Base-by-base conservation (phyloP, 1,284 basidiomycete genomes). In the Prillingera fragicola region DNA sequence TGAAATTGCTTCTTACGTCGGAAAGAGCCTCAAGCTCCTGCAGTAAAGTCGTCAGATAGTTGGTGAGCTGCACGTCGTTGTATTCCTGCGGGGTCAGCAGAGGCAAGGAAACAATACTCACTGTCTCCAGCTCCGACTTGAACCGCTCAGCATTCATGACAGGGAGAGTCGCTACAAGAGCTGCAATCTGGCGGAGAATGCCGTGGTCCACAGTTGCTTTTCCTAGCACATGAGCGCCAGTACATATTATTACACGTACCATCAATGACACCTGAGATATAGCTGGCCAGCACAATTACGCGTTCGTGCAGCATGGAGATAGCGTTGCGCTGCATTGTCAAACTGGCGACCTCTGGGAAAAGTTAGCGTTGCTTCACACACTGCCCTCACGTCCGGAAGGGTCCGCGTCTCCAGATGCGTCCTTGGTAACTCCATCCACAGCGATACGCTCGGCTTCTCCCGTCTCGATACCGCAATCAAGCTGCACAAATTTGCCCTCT, bases 401-500 rank as follows among this genome's bases (percentile, higher is more conserved):
- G 36, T 84, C 84, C 35, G 83, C 83, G 25, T 83, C 85, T 7
- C 67, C 65, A 26, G 51, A 48, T 43, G 18, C 54, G 85, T n/a
- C 89, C 89, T 64, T 83, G 12, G 88, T 85, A 1, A 89, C 88
- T 77, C 89, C 91, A 69, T 98, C 92, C 0, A 98, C 94, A 2
- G 95, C 95, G 52, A 98, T 96, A 23, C 95, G 81, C 66, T 98
- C 94, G 6, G 95, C 94, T 72, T 98, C 95, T 22, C 94, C 94
- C 0, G 92, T 96, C 70, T 96, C 90, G n/a, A 98, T 84, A 43
- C 59, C 63, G 44, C 64, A 67, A 77, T 83, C 73, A 79, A 97
- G 55, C 45, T 60, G 84, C 24, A 91, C 81, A 63, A 87, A 94
- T 8, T 59, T 59, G 37, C 50, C 57, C 2, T 46, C 43, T 6